Evolutionary conservation across 2,329 filamentous ascomycete species (phyloP).

Genomic region (Talaromyces sp.): DNA sequence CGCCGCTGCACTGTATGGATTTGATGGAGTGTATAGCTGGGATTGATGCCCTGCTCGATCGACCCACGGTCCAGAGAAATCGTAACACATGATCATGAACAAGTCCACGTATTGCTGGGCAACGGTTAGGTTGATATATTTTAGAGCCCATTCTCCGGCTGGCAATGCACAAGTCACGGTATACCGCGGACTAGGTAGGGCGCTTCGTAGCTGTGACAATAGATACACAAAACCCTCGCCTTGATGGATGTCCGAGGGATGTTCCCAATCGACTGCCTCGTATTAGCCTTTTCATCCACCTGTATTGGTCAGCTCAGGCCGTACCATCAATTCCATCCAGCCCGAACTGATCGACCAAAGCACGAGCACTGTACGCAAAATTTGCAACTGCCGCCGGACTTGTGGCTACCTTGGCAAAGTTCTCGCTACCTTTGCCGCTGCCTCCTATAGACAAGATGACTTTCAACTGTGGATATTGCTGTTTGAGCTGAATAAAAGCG

Average conservation of each 20-base stretch:
- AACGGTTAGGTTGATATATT: slow-evolving; percentile 63
- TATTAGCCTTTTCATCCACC: background rate
- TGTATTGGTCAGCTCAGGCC: background rate
- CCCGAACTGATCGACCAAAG: slow-evolving; percentile 66
- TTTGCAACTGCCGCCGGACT: slow-evolving; percentile 60
- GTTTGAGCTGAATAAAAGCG: slow-evolving; percentile 69
- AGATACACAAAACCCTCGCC: slow-evolving; percentile 68
- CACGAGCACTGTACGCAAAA: slow-evolving; percentile 66
- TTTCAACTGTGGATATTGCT: slow-evolving; percentile 65
- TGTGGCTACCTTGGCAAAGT: slow-evolving; percentile 65
- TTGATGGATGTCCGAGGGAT: slow-evolving; percentile 63
- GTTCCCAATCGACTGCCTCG: slow-evolving; percentile 71
- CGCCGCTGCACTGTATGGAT: slow-evolving; percentile 54
- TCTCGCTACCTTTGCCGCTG: slow-evolving; percentile 58
- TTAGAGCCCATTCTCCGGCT: slow-evolving; percentile 62
- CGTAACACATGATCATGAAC: slow-evolving; percentile 77
- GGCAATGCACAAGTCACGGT: slow-evolving; percentile 70
- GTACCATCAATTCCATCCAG: slow-evolving; percentile 74
- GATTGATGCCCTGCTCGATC: slow-evolving; percentile 68
- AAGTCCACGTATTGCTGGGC: slow-evolving; percentile 67
- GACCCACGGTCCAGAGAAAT: slow-evolving; percentile 72
- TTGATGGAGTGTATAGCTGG: slow-evolving; percentile 62
- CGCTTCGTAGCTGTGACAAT: slow-evolving; percentile 62
- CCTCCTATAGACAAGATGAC: slow-evolving; percentile 77
- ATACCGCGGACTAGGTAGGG: slow-evolving; percentile 66